Conservation (phyloP, 225 moss, liverwort and hornwort species). For the Bryum argenteum region DNA sequence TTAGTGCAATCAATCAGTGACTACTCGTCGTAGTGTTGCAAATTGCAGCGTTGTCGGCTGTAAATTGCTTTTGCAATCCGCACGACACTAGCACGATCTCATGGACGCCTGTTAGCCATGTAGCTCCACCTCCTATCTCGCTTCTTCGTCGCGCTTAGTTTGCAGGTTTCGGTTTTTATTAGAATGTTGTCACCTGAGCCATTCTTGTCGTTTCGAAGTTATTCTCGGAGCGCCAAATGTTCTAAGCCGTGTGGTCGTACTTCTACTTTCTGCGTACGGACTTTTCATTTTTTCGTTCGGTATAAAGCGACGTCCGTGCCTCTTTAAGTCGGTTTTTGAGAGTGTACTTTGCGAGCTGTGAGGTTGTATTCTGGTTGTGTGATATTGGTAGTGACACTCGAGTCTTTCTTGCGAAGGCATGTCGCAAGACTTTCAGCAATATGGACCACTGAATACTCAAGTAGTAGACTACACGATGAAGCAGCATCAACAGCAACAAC, state of each 20-base stretch:
- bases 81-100: conserved; percentile 49
- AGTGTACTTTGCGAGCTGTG: background rate
- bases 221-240: background rate
- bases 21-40: background rate
- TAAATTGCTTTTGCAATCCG: background rate
- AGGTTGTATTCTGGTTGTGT: conserved; percentile 4
- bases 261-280: background rate
- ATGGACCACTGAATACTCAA: conserved; percentile 28
- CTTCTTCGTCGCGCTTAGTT: conserved; percentile 8
- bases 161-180: background rate
- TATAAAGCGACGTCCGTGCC: background rate
- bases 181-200: background rate
- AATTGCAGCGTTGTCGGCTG: conserved; percentile 10
- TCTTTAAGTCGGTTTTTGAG: background rate
- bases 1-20: conserved; percentile 16
- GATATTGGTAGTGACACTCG: conserved; percentile 8
- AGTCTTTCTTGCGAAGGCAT: conserved; percentile 36
- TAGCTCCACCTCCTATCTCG: conserved; percentile 18
- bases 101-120: conserved; percentile 27
- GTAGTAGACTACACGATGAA: conserved; percentile 32
- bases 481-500: background rate
- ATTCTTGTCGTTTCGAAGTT: background rate
- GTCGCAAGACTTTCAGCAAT: conserved; percentile 57
- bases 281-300: background rate
- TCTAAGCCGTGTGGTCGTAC: background rate